Percentiles rank a stretch among this genome's conserved stretches.
phyloP scores from a whole-genome alignment of 2,329 filamentous ascomycete genomes.

The Emergomyces africanus region DNA sequence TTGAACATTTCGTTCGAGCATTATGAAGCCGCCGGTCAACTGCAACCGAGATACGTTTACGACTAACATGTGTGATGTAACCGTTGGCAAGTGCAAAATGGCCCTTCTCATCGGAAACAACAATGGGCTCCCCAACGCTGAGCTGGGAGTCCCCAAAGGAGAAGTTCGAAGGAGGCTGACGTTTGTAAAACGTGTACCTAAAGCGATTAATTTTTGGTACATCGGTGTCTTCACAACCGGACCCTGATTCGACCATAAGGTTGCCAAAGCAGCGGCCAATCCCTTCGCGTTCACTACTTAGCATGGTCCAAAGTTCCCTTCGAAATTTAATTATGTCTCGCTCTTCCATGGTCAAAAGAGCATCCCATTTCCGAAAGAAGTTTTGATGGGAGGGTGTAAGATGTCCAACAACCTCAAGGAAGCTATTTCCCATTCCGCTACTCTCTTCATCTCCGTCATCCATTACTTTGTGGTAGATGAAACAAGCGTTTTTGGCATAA shows the following conservation, averaged over 20 bases:
- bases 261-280: conserved; percentile 82
- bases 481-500: conserved; percentile 83
- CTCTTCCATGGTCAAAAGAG: conserved; percentile 85
- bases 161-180: conserved; percentile 47
- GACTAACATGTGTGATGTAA: conserved; percentile 67
- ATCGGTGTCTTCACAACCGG: conserved; percentile 54
- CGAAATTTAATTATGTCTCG: conserved; percentile 76
- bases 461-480: conserved; percentile 82
- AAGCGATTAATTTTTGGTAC: conserved; percentile 83
- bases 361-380: conserved; percentile 94
- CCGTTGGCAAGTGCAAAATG: conserved; percentile 93
- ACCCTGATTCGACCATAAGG: conserved; percentile 69
- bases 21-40: conserved; percentile 87
- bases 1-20: conserved; percentile 58
- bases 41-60: conserved; percentile 66
- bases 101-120: conserved; percentile 89
- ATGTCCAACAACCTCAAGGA: conserved; percentile 66
- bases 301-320: conserved; percentile 91
- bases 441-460: conserved; percentile 72
- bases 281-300: conserved; percentile 76
- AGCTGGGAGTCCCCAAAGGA: conserved; percentile 90
- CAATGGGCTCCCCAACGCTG: conserved; percentile 74
- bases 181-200: conserved; percentile 72
- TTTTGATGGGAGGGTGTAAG: conserved; percentile 60
- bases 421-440: conserved; percentile 69